Evolutionary conservation across 257 asterid species (phyloP).

Genomic region (Nicotiana attenuata): DNA sequence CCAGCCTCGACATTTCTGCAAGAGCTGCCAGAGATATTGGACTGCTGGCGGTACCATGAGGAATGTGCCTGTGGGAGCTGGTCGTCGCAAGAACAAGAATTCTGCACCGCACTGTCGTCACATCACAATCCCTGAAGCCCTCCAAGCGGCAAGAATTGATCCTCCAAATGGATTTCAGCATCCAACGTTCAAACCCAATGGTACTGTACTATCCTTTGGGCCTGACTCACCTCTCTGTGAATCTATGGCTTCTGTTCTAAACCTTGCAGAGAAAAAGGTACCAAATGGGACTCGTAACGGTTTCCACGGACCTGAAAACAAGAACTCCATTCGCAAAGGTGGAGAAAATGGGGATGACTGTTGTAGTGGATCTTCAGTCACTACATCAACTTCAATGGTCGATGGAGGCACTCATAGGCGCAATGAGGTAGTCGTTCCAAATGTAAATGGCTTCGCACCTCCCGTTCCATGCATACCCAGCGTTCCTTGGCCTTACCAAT

Average conservation of each 20-base stretch:
- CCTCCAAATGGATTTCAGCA: slow-evolving; percentile 37
- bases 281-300: slow-evolving; percentile 25
- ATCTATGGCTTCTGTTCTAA: slow-evolving; percentile 47
- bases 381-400: slow-evolving; percentile 20
- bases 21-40: slow-evolving; percentile 95
- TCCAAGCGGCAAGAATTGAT: slow-evolving; percentile 39
- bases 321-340: slow-evolving; percentile 17
- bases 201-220: slow-evolving; percentile 62
- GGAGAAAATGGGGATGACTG: slow-evolving; percentile 39
- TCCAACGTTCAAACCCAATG: slow-evolving; percentile 41
- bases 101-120: slow-evolving; percentile 49
- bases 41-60: slow-evolving; percentile 95
- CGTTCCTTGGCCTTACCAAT: slow-evolving; percentile 56
- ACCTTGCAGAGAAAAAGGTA: slow-evolving; percentile 32
- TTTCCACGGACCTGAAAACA: slow-evolving; percentile 22
- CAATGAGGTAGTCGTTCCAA: slow-evolving; percentile 34
- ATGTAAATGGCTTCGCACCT: slow-evolving; percentile 39
- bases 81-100: slow-evolving; percentile 74
- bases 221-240: slow-evolving; percentile 39
- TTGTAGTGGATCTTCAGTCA: slow-evolving; percentile 35
- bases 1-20: slow-evolving; percentile 93
- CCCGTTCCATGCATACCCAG: slow-evolving; percentile 53
- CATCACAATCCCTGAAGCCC: slow-evolving; percentile 56
- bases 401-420: slow-evolving; percentile 22
- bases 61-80: slow-evolving; percentile 89